Conservation (phyloP, 164 flowering plant genomes). For the Litsea cubeba region DNA sequence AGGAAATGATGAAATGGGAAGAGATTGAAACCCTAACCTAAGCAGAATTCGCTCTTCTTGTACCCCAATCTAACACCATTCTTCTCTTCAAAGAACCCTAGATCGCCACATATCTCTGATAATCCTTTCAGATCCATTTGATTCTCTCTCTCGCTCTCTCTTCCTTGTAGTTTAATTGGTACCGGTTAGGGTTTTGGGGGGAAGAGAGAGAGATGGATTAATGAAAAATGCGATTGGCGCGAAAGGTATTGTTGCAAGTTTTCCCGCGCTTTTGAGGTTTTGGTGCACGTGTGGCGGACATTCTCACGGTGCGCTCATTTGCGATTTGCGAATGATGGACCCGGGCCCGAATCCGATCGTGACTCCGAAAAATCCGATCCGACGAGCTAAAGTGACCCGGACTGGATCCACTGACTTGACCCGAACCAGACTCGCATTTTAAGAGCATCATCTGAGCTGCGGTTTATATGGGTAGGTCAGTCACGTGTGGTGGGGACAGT, state of each 20-base stretch:
- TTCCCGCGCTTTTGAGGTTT: conserved; percentile 2
- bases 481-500: too few species aligned
- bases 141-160: too few species aligned
- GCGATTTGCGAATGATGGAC: too few species aligned
- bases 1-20: not conserved
- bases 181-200: conserved; percentile 4
- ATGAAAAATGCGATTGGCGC: conserved; percentile 4
- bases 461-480: too few species aligned
- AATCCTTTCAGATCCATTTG: conserved; percentile 54
- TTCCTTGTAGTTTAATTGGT: not conserved
- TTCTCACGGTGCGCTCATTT: too few species aligned
- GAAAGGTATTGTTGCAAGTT: not conserved
- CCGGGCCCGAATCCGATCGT: too few species aligned
- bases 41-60: conserved; percentile 47
- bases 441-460: too few species aligned
- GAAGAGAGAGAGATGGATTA: not conserved
- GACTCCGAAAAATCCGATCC: too few species aligned
- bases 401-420: too few species aligned
- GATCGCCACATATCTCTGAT: conserved; percentile 63
- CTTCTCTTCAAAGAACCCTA: conserved; percentile 54
- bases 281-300: not conserved
- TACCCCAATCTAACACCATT: conserved; percentile 58
- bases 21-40: conserved; percentile 35
- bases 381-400: too few species aligned
- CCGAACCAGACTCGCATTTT: too few species aligned